A percentile compares a stretch with the other conserved stretches of the same genome.
phyloP scores from a whole-genome alignment of 768 basidiomycete species.

The Tylopilus felleus region DNA sequence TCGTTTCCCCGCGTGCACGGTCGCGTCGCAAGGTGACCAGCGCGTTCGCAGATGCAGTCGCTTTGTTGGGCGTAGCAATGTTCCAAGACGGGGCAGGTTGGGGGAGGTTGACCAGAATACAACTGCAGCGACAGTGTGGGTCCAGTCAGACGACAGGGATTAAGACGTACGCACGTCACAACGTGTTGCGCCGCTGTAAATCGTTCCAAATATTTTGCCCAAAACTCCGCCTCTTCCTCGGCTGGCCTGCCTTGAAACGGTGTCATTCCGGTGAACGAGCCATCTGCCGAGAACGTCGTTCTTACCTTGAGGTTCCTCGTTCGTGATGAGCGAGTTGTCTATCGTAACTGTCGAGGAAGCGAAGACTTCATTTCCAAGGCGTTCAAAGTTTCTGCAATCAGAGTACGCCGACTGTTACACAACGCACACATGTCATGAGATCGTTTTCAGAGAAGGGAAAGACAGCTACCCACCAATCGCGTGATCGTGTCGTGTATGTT shows the following conservation, averaged over 20 bases:
- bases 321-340: conserved; percentile 21
- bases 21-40: conserved; percentile 24
- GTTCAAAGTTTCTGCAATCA: conserved; percentile 27
- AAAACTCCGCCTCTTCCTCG: conserved; percentile 19
- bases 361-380: conserved; percentile 27
- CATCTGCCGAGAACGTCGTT: not conserved
- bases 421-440: not conserved
- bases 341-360: conserved; percentile 21
- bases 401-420: conserved; percentile 19
- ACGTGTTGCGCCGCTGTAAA: conserved; percentile 25
- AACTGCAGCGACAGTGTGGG: conserved; percentile 4
- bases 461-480: conserved; percentile 19
- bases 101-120: conserved; percentile 26
- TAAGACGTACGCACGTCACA: conserved; percentile 17
- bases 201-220: conserved; percentile 20
- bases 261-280: conserved; percentile 1
- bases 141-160: not conserved
- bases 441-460: not conserved
- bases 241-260: conserved; percentile 10
- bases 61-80: conserved; percentile 18
- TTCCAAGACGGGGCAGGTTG: conserved; percentile 22
- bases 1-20: conserved; percentile 22
- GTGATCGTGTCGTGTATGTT: conserved; percentile 29
- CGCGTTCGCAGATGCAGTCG: conserved; percentile 24
- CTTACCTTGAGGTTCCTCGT: conserved; percentile 19